Conservation (phyloP, 371 early-diverging fungal genomes). For the Chytridium lagenaria region DNA sequence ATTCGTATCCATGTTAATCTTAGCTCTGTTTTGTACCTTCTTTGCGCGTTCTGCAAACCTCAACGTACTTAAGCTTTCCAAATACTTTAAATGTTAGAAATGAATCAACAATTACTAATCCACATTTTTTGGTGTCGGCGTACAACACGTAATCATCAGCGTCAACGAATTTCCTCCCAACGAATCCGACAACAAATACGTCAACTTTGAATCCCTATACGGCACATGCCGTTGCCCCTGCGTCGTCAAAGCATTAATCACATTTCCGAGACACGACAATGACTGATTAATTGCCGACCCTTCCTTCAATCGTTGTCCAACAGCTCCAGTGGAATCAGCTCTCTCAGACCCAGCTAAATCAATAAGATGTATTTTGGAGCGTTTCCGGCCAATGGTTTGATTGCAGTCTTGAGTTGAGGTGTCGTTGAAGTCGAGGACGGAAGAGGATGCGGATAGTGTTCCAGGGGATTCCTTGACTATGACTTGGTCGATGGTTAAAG, state of each 20-base stretch:
- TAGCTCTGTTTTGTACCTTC: constrained; percentile 54
- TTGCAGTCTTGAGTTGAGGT: constrained; percentile 25
- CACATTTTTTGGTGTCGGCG: not conserved
- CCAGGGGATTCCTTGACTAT: constrained; percentile 37
- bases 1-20: constrained; percentile 13
- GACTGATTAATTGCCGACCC: constrained; percentile 60
- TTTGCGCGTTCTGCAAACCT: constrained; percentile 52
- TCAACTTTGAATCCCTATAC: constrained; percentile 54
- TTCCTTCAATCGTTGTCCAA: constrained; percentile 65
- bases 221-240: constrained; percentile 39
- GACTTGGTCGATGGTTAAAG: constrained; percentile 74
- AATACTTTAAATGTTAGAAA: constrained; percentile 32
- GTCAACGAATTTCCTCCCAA: constrained; percentile 85
- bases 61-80: constrained; percentile 53
- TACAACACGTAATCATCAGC: constrained; percentile 57
- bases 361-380: constrained; percentile 52
- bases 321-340: constrained; percentile 59
- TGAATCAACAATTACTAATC: not conserved
- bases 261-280: constrained; percentile 54
- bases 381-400: not conserved
- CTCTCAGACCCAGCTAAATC: constrained; percentile 72
- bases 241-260: constrained; percentile 43
- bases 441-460: constrained; percentile 52
- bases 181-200: constrained; percentile 91
- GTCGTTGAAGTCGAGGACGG: constrained; percentile 55